phyloP scores from a whole-genome alignment of 441 rosid species.

The Pelargonium myrrhifolium region DNA sequence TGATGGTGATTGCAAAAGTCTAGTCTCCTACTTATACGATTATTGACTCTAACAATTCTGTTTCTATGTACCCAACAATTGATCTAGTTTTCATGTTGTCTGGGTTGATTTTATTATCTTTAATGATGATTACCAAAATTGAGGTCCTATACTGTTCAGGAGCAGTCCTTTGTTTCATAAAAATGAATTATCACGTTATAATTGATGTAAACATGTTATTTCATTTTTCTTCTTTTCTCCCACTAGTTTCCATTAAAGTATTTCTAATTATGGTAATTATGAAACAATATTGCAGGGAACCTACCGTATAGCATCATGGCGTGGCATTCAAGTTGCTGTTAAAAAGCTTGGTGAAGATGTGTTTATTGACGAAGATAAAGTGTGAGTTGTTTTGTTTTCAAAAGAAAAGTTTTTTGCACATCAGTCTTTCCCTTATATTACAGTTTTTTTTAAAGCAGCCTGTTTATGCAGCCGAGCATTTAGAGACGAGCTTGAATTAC shows the following conservation, averaged over 20 bases:
- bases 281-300: constrained; percentile 58
- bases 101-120: no score
- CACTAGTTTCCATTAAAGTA: not conserved
- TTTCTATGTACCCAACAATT: no score
- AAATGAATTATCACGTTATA: not conserved
- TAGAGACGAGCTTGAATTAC: constrained; percentile 86
- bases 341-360: constrained; percentile 72
- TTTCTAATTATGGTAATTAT: not conserved
- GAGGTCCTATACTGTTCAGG: no score
- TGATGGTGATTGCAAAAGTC: no score
- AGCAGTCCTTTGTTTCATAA: not conserved
- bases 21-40: no score
- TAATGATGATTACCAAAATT: no score
- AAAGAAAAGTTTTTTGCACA: not conserved
- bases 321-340: constrained; percentile 90
- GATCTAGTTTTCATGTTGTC: no score
- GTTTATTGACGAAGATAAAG: constrained; percentile 62
- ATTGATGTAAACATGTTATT: not conserved
- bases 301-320: constrained; percentile 70
- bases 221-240: not conserved
- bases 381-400: constrained; percentile 39
- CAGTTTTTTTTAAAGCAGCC: constrained; percentile 4
- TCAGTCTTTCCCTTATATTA: not conserved
- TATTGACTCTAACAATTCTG: no score
- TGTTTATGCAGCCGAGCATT: constrained; percentile 53